Conservation (phyloP, 1,139 yeast species). For the Sugiyamaella castrensis region DNA sequence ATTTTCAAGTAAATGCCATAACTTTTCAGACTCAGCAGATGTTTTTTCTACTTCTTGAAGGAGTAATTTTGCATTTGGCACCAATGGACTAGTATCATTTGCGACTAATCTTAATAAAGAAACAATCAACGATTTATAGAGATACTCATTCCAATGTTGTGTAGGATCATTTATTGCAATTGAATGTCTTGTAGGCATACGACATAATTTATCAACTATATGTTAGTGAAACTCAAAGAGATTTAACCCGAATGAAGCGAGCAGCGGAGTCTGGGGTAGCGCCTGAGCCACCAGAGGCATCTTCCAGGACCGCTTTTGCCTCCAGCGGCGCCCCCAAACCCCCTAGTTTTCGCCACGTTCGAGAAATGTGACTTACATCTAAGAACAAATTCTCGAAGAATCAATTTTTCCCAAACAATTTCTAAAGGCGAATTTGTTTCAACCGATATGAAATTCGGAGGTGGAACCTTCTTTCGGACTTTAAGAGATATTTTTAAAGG, state of each 20-base stretch:
- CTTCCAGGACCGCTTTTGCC: too few relatives aligned
- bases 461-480: conserved; percentile 21
- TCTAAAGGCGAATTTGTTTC: conserved; percentile 25
- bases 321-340: too few relatives aligned
- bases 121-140: conserved; percentile 37
- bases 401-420: conserved; percentile 29
- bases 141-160: conserved; percentile 37
- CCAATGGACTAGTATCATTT: conserved; percentile 33
- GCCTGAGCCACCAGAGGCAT: too few relatives aligned
- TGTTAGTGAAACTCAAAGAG: too few relatives aligned
- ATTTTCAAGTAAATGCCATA: conserved; percentile 29
- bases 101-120: conserved; percentile 34
- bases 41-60: conserved; percentile 33
- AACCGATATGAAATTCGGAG: conserved; percentile 28
- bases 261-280: too few relatives aligned
- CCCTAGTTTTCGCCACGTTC: too few relatives aligned
- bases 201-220: conserved; percentile 34
- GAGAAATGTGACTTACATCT: conserved; percentile 16
- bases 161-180: conserved; percentile 38
- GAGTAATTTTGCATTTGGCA: conserved; percentile 26
- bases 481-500: conserved; percentile 17
- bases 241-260: too few relatives aligned
- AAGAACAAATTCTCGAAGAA: conserved; percentile 31
- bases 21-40: conserved; percentile 31
- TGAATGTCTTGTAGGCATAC: conserved; percentile 36